phyloP scores from a whole-genome alignment of 1,284 basidiomycete genomes.

The Fomes fomentarius region DNA sequence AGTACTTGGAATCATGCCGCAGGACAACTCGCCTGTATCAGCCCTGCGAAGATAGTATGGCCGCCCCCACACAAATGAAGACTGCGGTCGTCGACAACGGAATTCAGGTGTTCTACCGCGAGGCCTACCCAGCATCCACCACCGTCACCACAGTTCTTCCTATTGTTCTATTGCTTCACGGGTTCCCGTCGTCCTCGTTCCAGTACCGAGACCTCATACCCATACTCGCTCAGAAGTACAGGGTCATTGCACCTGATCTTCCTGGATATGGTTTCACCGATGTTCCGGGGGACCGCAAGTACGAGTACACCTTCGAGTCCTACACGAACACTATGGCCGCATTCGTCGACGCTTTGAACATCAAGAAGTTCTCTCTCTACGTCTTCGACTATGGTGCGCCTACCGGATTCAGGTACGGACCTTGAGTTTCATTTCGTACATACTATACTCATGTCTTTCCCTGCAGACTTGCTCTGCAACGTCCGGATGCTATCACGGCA shows the following conservation, averaged over 20 bases:
- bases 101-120: constrained; percentile 46
- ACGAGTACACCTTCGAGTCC: constrained; percentile 44
- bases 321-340: constrained; percentile 41
- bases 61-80: constrained; percentile 21
- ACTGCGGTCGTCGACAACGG: constrained; percentile 37
- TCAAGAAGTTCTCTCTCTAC: constrained; percentile 46
- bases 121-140: constrained; percentile 36
- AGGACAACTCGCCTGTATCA: too few relatives aligned
- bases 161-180: constrained; percentile 49
- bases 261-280: constrained; percentile 53
- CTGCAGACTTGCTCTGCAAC: constrained; percentile 43
- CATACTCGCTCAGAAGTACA: constrained; percentile 42
- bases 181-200: constrained; percentile 49
- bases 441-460: too few relatives aligned
- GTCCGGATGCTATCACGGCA: constrained; percentile 45
- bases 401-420: constrained; percentile 37
- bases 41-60: too few relatives aligned
- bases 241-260: constrained; percentile 51
- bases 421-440: too few relatives aligned
- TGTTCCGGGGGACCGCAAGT: constrained; percentile 38
- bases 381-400: constrained; percentile 56
- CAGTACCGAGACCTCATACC: constrained; percentile 53
- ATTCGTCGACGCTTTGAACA: constrained; percentile 43
- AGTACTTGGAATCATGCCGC: too few relatives aligned
- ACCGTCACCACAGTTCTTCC: constrained; percentile 23